These are phyloP conservation scores for Moesziomyces sp. DNA, from an alignment of 1,284 basidiomycete genomes.

Conservation along the genomic window DNA sequence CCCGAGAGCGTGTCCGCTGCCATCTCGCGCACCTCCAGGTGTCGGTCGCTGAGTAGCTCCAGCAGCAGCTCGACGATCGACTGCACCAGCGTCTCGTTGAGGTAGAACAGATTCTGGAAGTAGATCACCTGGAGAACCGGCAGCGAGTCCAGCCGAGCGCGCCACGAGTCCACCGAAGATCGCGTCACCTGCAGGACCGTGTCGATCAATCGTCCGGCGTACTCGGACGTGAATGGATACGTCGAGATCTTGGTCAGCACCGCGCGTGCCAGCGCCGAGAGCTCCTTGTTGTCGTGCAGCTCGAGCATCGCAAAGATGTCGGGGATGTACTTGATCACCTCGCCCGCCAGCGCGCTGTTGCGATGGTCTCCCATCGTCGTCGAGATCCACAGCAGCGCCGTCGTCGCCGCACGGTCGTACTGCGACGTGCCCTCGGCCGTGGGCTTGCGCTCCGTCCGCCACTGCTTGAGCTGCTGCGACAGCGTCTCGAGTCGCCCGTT, in stretches of 20 bases:
- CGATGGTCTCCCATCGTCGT: slow-evolving; percentile 65
- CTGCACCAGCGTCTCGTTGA: slow-evolving; percentile 36
- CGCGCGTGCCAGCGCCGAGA: slow-evolving; percentile 51
- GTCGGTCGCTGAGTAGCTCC: slow-evolving; percentile 57
- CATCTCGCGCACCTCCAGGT: slow-evolving; percentile 66
- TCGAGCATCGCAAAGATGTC: slow-evolving; percentile 65
- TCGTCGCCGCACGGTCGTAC: slow-evolving; percentile 63
- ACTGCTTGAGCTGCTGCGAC: slow-evolving; percentile 58
- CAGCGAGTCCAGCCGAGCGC: slow-evolving; percentile 59
- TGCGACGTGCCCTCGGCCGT: slow-evolving; percentile 66
- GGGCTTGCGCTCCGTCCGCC: slow-evolving; percentile 66
- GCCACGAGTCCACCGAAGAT: slow-evolving; percentile 60
- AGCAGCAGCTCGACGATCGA: slow-evolving; percentile 59
- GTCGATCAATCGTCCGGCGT: slow-evolving; percentile 48
- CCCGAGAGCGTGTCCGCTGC: slow-evolving; percentile 77
- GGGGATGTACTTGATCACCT: slow-evolving; percentile 62
- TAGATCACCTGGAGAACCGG: slow-evolving; percentile 65
- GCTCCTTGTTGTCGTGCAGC: slow-evolving; percentile 65
- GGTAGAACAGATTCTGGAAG: slow-evolving; percentile 66
- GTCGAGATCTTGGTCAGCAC: slow-evolving; percentile 61
- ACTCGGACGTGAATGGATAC: slow-evolving; percentile 50
- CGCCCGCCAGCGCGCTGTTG: slow-evolving; percentile 52
- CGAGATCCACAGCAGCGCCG: slow-evolving; percentile 61
- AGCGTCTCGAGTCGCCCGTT: slow-evolving; percentile 72
- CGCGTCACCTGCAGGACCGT: slow-evolving; percentile 54